Base-by-base conservation (phyloP, 139 green algal species). In the Chlorella sp. region DNA sequence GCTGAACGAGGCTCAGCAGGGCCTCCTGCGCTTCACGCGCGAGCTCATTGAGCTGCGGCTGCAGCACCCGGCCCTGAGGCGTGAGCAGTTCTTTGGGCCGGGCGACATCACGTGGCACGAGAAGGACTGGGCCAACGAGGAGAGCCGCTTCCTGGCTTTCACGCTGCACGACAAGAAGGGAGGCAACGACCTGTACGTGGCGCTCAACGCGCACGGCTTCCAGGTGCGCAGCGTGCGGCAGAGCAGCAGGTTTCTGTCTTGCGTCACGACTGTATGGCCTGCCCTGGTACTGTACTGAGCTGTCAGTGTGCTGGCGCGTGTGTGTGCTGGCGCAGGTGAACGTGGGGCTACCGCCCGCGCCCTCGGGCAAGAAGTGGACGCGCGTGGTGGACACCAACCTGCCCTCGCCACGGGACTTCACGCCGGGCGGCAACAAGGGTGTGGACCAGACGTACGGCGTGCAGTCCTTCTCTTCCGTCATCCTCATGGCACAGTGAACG, bases 101-200 rank as follows among this genome's bases (percentile, higher is more conserved):
- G 35, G 74, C 2, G 95, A 98, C 81, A 88, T 98, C 71, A 97
- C 92, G 1, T 99, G 95, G 95, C 95, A 99, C 76, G 95, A 99
- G 76, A 75, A 91, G 77, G 87, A 95, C 77, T 99, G 95, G 95
- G 81, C 89, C 76, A 90, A 99, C 79, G 73, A 83, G 2, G 92
- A 97, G 64, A 91, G 74, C 31, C 84, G 85, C 31, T 99, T 98
- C 84, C 84, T 99, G 31, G 93, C 94, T 60, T 98, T 97, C 85
- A 96, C 88, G 17, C 86, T 98, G 23, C 93, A 97, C 77, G 90
- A 92, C 82, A 75, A 73, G 64, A 27, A 76, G 32, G 86, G 78
- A 34, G 69, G 75, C 34, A 87, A 89, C 26, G 89, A 95, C 73
- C 71, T 99, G 17, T 97, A 96, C 71, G 79, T 83, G 22, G 94